Evolutionary conservation across 192 early-diverging fungal species (phyloP).

Genomic region (Linnemannia elongata): DNA sequence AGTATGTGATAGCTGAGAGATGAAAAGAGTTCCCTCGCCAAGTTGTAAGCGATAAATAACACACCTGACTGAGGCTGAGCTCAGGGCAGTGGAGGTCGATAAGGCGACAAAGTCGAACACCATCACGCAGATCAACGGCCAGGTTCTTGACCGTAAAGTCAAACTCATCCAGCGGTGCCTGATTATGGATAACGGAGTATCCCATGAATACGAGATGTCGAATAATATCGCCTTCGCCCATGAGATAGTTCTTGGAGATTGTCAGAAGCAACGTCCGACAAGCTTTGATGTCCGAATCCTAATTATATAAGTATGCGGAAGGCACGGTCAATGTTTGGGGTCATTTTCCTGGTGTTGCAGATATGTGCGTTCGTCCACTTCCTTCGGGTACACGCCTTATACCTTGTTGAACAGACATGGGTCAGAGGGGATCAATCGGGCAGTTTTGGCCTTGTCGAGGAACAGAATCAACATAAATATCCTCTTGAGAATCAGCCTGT

Average conservation of each 20-base stretch:
- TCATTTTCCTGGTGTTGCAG: no score
- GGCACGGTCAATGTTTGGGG: no score
- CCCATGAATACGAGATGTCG: conserved; percentile 52
- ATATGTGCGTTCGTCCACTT: neutral
- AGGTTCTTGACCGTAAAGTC: conserved; percentile 52
- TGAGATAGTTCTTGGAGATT: conserved; percentile 45
- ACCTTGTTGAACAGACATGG: conserved; percentile 58
- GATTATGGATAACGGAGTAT: conserved; percentile 44
- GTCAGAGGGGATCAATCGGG: conserved; percentile 44
- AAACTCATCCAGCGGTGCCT: conserved; percentile 51
- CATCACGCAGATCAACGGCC: conserved; percentile 52
- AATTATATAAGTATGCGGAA: neutral
- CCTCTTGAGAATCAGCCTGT: conserved; percentile 35
- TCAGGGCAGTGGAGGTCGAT: conserved; percentile 43
- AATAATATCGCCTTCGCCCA: conserved; percentile 56
- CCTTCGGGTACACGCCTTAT: neutral
- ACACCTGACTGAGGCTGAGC: conserved; percentile 36
- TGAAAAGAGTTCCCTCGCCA: neutral
- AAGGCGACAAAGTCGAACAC: conserved; percentile 43
- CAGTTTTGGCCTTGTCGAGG: conserved; percentile 54
- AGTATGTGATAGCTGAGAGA: neutral
- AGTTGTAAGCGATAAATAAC: neutral
- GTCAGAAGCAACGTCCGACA: conserved; percentile 26
- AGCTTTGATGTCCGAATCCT: conserved; percentile 53
- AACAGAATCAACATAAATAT: conserved; percentile 57